These are phyloP conservation scores for Leccinum glutinopallens DNA, from an alignment of 1,284 basidiomycete species.

Conservation along the genomic window DNA sequence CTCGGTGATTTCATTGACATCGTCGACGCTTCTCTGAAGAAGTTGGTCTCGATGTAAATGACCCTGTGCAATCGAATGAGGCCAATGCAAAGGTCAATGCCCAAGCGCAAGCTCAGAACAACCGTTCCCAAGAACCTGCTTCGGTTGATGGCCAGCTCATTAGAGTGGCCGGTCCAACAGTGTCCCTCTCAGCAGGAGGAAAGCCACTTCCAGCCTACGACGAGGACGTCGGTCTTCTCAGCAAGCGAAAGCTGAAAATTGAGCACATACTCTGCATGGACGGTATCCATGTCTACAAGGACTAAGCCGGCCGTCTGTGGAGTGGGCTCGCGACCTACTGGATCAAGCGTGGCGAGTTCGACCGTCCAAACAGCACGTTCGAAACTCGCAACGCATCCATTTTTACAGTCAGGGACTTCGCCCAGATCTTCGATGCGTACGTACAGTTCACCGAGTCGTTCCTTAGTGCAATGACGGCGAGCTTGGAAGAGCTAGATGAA, in stretches of 20 bases:
- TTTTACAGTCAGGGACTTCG: constrained; percentile 95
- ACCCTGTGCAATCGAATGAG: constrained; percentile 59
- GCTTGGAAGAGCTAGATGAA: constrained; percentile 66
- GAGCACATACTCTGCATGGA: constrained; percentile 68
- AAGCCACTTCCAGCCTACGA: constrained; percentile 60
- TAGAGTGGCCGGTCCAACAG: constrained; percentile 73
- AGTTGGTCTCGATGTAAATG: constrained; percentile 87
- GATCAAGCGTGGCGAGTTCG: constrained; percentile 97
- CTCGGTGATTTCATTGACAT: constrained; percentile 88
- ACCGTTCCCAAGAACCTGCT: constrained; percentile 45
- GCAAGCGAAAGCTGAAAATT: constrained; percentile 78
- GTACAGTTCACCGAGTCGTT: constrained; percentile 93
- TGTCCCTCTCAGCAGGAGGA: constrained; percentile 53
- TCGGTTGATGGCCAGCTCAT: constrained; percentile 67
- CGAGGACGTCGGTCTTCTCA: constrained; percentile 83
- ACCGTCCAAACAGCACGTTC: constrained; percentile 84
- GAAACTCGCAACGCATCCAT: constrained; percentile 86
- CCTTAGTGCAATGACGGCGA: constrained; percentile 91
- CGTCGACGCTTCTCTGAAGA: constrained; percentile 87
- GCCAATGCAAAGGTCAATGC: constrained; percentile 47
- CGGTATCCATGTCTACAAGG: constrained; percentile 70
- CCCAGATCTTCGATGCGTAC: constrained; percentile 97
- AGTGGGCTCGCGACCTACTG: constrained; percentile 97
- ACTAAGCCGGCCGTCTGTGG: constrained; percentile 96
- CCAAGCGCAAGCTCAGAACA: constrained; percentile 41